Evolutionary conservation across 345 rosid species (phyloP).

Genomic region (Odontarrhena argentea): DNA sequence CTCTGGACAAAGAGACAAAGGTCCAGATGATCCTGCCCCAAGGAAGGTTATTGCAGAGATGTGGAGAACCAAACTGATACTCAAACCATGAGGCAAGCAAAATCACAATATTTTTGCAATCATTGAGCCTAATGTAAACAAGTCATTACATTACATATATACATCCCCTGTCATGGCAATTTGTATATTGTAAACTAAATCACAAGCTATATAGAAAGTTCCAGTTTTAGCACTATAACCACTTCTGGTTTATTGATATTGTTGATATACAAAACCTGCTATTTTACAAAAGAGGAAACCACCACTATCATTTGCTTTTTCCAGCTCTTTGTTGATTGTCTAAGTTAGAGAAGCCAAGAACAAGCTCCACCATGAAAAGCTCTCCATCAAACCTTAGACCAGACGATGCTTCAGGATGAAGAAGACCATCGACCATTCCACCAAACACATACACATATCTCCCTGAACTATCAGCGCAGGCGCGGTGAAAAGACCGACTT

Average conservation of each 20-base stretch:
- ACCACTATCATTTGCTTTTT: conserved; percentile 19
- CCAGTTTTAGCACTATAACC: conserved; percentile 3
- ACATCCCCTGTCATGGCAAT: conserved; percentile 22
- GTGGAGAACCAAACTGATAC: conserved; percentile 86
- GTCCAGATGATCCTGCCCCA: conserved; percentile 80
- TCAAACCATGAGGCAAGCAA: conserved; percentile 42
- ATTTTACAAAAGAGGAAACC: conserved; percentile 12
- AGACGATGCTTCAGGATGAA: conserved; percentile 54
- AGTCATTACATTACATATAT: conserved; percentile 30
- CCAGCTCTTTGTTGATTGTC: conserved; percentile 24
- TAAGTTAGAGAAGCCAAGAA: conserved; percentile 49
- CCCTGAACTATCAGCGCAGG: conserved; percentile 73
- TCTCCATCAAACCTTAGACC: conserved; percentile 79
- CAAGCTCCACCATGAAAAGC: conserved; percentile 70
- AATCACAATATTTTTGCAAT: conserved; percentile 13
- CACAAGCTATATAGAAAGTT: conserved; percentile 26
- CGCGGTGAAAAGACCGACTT: conserved; percentile 77
- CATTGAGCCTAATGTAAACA: conserved; percentile 15
- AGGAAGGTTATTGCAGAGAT: conserved; percentile 79
- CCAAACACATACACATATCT: conserved; percentile 71
- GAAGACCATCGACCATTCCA: conserved; percentile 82
- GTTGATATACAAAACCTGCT: conserved; percentile 16
- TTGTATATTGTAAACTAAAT: conserved; percentile 37
- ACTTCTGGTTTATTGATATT: conserved; percentile 19
- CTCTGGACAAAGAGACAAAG: conserved; percentile 95